Evolutionary conservation across 106 monocot species (phyloP).

Genomic region (Dendrobium officinale): DNA sequence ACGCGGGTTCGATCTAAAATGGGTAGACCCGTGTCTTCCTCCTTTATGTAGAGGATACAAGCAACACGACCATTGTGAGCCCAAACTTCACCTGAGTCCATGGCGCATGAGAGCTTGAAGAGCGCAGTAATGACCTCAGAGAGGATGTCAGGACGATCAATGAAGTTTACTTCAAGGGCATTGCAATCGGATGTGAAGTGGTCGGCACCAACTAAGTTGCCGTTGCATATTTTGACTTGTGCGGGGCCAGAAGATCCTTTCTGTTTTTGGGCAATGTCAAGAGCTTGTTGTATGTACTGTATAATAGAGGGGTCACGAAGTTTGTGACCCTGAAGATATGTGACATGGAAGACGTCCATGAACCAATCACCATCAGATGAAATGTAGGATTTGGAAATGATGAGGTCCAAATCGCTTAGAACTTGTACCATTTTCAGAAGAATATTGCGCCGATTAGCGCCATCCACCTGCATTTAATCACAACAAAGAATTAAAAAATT

Average conservation of each 20-base stretch:
- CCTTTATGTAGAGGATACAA: conserved; percentile 24
- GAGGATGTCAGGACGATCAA: conserved; percentile 27
- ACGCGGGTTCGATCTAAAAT: neutral
- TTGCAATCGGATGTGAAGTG: conserved; percentile 20
- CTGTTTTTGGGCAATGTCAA: neutral
- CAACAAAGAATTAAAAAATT: no score
- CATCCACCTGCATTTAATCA: conserved; percentile 3
- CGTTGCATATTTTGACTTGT: conserved; percentile 21
- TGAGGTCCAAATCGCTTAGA: conserved; percentile 9
- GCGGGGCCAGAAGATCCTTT: neutral
- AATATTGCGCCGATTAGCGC: neutral
- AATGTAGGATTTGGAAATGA: conserved; percentile 41
- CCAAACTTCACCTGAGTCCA: conserved; percentile 37
- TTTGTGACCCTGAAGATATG: conserved; percentile 37
- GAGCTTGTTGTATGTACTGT: conserved; percentile 26
- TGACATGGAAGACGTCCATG: conserved; percentile 72
- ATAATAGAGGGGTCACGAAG: conserved; percentile 29
- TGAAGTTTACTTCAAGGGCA: conserved; percentile 24
- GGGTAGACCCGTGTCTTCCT: neutral
- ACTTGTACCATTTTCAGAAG: conserved; percentile 10
- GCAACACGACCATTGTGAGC: conserved; percentile 44
- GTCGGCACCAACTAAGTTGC: conserved; percentile 31
- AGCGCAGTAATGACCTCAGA: conserved; percentile 47
- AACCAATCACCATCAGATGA: conserved; percentile 10
- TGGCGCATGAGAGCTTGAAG: conserved; percentile 5